A percentile compares a stretch with the other conserved stretches of the same genome.
These are phyloP conservation scores for Cajanus cajan DNA, from an alignment of 306 rosid genomes.

Conservation along the genomic window DNA sequence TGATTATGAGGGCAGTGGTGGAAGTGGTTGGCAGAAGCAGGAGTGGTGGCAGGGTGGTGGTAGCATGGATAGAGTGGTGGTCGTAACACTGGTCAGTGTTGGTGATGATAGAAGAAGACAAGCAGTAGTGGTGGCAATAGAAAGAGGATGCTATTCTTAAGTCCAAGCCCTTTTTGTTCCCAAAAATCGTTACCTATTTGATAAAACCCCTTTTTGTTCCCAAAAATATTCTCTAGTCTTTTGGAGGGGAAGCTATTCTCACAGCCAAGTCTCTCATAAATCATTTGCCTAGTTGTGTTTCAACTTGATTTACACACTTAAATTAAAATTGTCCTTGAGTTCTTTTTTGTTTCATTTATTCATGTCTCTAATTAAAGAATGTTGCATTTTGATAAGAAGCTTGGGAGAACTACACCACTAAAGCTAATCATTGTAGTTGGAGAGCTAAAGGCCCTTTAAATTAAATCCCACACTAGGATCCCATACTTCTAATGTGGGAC, in stretches of 20 bases:
- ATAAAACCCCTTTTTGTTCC: background rate
- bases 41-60: background rate
- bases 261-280: background rate
- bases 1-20: background rate
- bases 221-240: background rate
- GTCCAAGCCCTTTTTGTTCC: background rate
- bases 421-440: too few relatives aligned
- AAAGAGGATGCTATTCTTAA: too few relatives aligned
- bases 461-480: background rate
- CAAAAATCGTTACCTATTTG: background rate
- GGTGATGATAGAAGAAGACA: background rate
- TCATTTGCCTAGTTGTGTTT: background rate
- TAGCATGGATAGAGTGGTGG: background rate
- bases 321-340: too few relatives aligned
- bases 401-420: too few relatives aligned
- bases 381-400: background rate
- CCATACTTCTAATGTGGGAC: background rate
- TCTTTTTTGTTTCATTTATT: background rate
- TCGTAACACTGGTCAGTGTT: background rate
- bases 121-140: background rate
- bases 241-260: background rate
- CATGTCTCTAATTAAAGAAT: background rate
- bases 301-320: background rate
- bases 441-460: too few relatives aligned
- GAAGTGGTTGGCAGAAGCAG: background rate